Evolutionary conservation across 495 filamentous ascomycete genomes (phyloP).

Genomic region (Podospora tetraspora): DNA sequence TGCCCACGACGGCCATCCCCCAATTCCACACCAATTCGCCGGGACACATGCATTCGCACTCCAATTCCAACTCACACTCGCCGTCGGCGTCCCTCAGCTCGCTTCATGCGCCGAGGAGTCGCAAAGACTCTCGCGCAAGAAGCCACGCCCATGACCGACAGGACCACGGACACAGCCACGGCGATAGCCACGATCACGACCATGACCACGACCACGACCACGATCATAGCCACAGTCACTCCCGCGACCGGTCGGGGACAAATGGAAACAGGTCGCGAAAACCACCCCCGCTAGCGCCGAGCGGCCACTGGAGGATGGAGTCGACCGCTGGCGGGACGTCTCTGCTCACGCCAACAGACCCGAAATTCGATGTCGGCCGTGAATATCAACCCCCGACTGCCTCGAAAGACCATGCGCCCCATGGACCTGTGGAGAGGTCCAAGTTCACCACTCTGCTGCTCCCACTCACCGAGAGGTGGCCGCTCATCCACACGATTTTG

Average conservation of each 20-base stretch:
- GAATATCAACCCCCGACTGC: slow-evolving; percentile 25
- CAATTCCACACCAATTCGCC: slow-evolving; percentile 36
- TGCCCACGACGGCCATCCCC: slow-evolving; percentile 44
- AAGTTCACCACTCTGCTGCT: slow-evolving; percentile 62
- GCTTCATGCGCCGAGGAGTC: slow-evolving; percentile 20
- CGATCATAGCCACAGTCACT: slow-evolving; percentile 36
- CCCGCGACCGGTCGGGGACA: slow-evolving; percentile 32
- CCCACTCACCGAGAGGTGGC: slow-evolving; percentile 58
- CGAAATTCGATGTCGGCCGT: slow-evolving; percentile 23
- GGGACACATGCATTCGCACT: slow-evolving; percentile 27
- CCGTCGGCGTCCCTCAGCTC: slow-evolving; percentile 27
- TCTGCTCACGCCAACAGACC: slow-evolving; percentile 25
- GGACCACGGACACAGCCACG: slow-evolving; percentile 23
- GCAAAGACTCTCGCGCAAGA: slow-evolving; percentile 21
- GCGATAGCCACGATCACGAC: slow-evolving; percentile 34
- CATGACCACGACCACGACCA: slow-evolving; percentile 34
- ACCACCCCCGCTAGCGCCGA: slow-evolving; percentile 27
- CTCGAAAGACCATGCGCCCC: slow-evolving; percentile 19
- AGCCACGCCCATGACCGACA: slow-evolving; percentile 25
- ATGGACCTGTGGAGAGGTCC: slow-evolving; percentile 41
- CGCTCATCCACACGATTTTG: slow-evolving; percentile 77
- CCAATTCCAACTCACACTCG: slow-evolving; percentile 38
- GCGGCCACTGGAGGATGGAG: slow-evolving; percentile 27
- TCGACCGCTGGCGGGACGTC: slow-evolving; percentile 31
- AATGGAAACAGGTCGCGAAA: slow-evolving; percentile 26